Percentiles rank a stretch among this genome's conserved stretches.
Evolutionary conservation across 1,284 basidiomycete species (phyloP).

Genomic region (Fomitiporia mediterranea): DNA sequence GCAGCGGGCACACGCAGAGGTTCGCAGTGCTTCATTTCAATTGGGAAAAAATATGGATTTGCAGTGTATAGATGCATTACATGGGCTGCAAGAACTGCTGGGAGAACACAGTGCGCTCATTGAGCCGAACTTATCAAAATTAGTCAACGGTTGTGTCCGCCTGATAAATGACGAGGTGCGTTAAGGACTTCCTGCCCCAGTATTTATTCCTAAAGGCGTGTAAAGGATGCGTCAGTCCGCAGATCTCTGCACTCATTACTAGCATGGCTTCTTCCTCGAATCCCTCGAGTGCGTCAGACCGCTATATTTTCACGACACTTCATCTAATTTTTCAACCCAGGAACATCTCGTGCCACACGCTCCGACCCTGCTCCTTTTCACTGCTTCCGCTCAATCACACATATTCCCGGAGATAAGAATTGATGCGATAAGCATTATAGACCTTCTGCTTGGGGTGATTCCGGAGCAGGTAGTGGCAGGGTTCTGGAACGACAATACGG

Average conservation of each 20-base stretch:
- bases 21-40: conserved; percentile 25
- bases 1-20: conserved; percentile 72
- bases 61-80: conserved; percentile 63
- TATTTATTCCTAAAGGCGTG: neutral
- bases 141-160: conserved; percentile 67
- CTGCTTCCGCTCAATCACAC: conserved; percentile 87
- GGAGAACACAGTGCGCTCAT: conserved; percentile 58
- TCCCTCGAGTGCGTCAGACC: conserved; percentile 47
- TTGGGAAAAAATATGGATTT: conserved; percentile 1
- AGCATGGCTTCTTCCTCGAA: conserved; percentile 65
- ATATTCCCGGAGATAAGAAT: conserved; percentile 93
- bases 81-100: conserved; percentile 78
- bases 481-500: conserved; percentile 41
- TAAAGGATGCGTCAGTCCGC: conserved; percentile 60
- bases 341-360: conserved; percentile 68
- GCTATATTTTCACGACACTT: conserved; percentile 2
- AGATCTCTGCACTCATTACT: conserved; percentile 58
- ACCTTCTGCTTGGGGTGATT: conserved; percentile 71
- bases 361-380: conserved; percentile 74
- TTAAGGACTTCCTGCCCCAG: neutral
- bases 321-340: conserved; percentile 33
- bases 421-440: conserved; percentile 82
- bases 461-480: conserved; percentile 66
- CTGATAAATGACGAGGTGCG: conserved; percentile 79
- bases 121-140: conserved; percentile 50